These are phyloP conservation scores for Pulveroboletus sp. DNA, from an alignment of 768 basidiomycete genomes.

Conservation along the genomic window DNA sequence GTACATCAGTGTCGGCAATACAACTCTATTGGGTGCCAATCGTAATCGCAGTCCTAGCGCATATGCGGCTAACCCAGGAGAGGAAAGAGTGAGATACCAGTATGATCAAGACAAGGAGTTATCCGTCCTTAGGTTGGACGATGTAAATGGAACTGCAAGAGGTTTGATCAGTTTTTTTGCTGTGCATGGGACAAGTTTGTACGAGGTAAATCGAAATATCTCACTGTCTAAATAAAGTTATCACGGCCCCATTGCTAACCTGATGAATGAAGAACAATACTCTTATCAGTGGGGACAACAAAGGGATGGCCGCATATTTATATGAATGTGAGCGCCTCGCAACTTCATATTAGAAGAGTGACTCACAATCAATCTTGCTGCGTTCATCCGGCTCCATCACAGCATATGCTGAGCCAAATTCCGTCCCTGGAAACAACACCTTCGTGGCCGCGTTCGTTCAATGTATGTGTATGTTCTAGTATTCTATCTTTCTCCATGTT, in stretches of 20 bases:
- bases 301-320: slow-evolving; percentile 79
- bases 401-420: slow-evolving; percentile 60
- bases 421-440: slow-evolving; percentile 62
- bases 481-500: not conserved
- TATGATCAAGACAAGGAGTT: slow-evolving; percentile 74
- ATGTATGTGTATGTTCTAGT: slow-evolving; percentile 52
- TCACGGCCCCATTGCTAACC: not conserved
- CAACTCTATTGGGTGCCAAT: slow-evolving; percentile 63
- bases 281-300: slow-evolving; percentile 76
- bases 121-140: slow-evolving; percentile 63
- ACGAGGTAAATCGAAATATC: slow-evolving; percentile 42
- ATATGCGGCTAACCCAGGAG: slow-evolving; percentile 69
- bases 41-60: slow-evolving; percentile 73
- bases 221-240: not conserved
- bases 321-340: slow-evolving; percentile 54
- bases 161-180: slow-evolving; percentile 74
- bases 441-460: slow-evolving; percentile 77
- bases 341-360: not conserved
- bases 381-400: not conserved
- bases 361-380: not conserved
- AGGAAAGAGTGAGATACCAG: slow-evolving; percentile 60
- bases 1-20: slow-evolving; percentile 59
- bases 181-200: slow-evolving; percentile 78
- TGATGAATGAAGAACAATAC: slow-evolving; percentile 60
- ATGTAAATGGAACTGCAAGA: slow-evolving; percentile 49